Evolutionary conservation across 2,329 filamentous ascomycete species (phyloP).

Genomic region (Beauveria scarabaeidicola): DNA sequence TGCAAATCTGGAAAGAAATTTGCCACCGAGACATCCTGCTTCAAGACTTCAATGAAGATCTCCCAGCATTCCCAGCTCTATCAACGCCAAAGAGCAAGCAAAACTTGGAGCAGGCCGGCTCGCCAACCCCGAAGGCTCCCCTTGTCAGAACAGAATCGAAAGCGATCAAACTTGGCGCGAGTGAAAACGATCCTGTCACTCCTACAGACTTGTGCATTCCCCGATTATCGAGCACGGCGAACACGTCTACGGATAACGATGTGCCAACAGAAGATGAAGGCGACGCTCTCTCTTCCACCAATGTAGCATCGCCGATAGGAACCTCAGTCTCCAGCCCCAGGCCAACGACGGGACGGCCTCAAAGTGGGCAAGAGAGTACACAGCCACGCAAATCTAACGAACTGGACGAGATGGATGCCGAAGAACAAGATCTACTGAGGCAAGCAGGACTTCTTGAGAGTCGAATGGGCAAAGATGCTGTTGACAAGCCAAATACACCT

Average conservation of each 20-base stretch:
- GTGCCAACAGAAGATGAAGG: not conserved
- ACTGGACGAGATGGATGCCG: constrained; percentile 50
- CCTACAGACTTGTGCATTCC: constrained; percentile 19
- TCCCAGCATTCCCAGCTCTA: constrained; percentile 15
- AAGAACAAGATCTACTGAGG: constrained; percentile 58
- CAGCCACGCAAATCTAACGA: constrained; percentile 16
- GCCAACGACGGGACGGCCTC: constrained; percentile 13
- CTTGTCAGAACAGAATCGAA: constrained; percentile 21
- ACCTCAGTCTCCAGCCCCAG: constrained; percentile 17
- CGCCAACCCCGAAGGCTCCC: constrained; percentile 19
- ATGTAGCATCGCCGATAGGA: constrained; percentile 16
- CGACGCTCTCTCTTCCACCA: constrained; percentile 16
- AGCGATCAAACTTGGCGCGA: constrained; percentile 18
- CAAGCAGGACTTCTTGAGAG: constrained; percentile 56
- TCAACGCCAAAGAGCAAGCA: constrained; percentile 21
- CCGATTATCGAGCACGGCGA: constrained; percentile 13
- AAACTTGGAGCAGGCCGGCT: constrained; percentile 19
- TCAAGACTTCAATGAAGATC: constrained; percentile 77
- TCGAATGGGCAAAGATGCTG: constrained; percentile 20
- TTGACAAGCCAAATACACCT: constrained; percentile 27
- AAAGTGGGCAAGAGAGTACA: constrained; percentile 15
- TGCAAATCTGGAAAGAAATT: constrained; percentile 86
- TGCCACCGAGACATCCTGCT: constrained; percentile 84
- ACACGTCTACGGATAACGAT: not conserved
- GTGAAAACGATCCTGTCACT: constrained; percentile 20